Evolutionary conservation across 2,329 filamentous ascomycete species (phyloP).

Genomic region (Ascochyta viciae-villosae): DNA sequence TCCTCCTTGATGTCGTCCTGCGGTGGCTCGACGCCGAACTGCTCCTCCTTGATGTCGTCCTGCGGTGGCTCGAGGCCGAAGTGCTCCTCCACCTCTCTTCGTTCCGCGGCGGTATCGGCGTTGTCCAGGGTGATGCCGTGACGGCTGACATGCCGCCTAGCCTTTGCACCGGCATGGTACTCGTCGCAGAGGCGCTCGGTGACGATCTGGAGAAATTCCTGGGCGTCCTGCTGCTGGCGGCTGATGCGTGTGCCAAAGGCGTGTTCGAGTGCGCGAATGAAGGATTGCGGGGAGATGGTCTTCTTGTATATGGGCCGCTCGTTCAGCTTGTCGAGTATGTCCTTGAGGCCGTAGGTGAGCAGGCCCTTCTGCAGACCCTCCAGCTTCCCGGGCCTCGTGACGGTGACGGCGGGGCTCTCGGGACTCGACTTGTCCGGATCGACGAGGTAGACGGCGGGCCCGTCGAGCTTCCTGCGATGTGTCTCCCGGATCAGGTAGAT

Average conservation of each 20-base stretch:
- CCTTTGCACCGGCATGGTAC: constrained; percentile 83
- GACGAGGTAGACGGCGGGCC: constrained; percentile 74
- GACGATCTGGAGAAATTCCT: constrained; percentile 95
- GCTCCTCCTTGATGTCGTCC: constrained; percentile 39
- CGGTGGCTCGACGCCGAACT: constrained; percentile 32
- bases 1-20: constrained; percentile 45
- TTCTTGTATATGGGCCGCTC: constrained; percentile 93
- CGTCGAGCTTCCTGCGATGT: constrained; percentile 82
- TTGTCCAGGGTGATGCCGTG: constrained; percentile 27
- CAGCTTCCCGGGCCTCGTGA: constrained; percentile 56
- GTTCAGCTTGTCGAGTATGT: constrained; percentile 90
- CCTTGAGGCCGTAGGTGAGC: constrained; percentile 87
- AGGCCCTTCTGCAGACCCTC: constrained; percentile 76
- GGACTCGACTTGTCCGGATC: constrained; percentile 58
- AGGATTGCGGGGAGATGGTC: constrained; percentile 85
- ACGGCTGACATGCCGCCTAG: constrained; percentile 64
- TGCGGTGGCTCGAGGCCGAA: constrained; percentile 30
- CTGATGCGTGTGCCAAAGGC: constrained; percentile 92
- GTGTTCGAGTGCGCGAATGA: constrained; percentile 81
- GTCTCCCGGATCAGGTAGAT: constrained; percentile 92
- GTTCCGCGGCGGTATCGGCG: constrained; percentile 28
- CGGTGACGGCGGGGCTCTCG: constrained; percentile 45
- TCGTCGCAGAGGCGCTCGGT: constrained; percentile 92
- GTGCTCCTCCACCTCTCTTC: constrained; percentile 35
- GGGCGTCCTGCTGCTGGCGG: constrained; percentile 94